Evolutionary conservation across 2,329 filamentous ascomycete species (phyloP).

Genomic region (Fusarium sp.): DNA sequence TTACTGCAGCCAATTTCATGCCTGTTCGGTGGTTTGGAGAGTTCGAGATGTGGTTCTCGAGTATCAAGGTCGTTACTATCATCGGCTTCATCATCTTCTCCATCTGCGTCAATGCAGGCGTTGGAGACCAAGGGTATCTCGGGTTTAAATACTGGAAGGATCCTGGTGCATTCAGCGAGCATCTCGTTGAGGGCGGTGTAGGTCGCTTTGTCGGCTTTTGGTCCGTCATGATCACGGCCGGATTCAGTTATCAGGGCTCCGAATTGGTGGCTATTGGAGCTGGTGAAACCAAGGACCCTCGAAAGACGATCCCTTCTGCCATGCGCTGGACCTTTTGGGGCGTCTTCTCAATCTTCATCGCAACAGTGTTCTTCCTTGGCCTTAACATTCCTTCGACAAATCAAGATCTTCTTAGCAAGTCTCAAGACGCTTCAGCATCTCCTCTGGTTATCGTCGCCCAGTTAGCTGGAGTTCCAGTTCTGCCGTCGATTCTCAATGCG

Average conservation of each 20-base stretch:
- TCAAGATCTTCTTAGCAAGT: conserved; percentile 64
- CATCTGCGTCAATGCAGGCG: conserved; percentile 61
- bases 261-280: conserved; percentile 46
- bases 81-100: conserved; percentile 65
- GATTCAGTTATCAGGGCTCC: conserved; percentile 50
- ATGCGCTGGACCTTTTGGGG: conserved; percentile 46
- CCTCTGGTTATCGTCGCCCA: conserved; percentile 76
- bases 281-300: conserved; percentile 49
- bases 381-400: conserved; percentile 44
- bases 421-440: conserved; percentile 63
- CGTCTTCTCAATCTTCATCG: conserved; percentile 23
- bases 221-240: conserved; percentile 66
- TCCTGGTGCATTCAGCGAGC: conserved; percentile 61
- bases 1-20: conserved; percentile 66
- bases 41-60: conserved; percentile 71
- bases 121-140: conserved; percentile 60
- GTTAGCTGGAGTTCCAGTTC: conserved; percentile 68
- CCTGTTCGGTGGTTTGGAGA: conserved; percentile 69
- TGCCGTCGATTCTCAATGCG: conserved; percentile 75
- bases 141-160: conserved; percentile 55
- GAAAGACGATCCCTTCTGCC: conserved; percentile 47
- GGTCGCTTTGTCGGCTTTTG: conserved; percentile 70
- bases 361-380: conserved; percentile 16
- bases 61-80: conserved; percentile 69
- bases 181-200: conserved; percentile 57